Evolutionary conservation across 1,284 basidiomycete genomes (phyloP), one percentile per base, ranked within the genome.

Genomic region (Lentinus polychrous): DNA sequence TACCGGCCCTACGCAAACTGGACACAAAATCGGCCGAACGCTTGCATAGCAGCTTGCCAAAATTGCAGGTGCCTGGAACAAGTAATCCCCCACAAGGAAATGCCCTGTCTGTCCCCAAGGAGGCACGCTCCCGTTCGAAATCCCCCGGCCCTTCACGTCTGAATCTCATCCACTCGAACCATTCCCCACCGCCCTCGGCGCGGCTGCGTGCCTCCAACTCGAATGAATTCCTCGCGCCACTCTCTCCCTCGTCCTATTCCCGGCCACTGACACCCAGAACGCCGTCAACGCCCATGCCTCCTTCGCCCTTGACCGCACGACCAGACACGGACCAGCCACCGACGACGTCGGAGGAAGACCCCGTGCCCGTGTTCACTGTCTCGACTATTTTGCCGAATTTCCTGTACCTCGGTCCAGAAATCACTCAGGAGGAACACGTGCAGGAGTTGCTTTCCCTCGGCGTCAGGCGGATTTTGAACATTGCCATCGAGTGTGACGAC

Each of bases 341-440:
- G 8, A 75, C 75, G 12, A 75, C 76, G 0, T 78, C 77, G 0
- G 77, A 33, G 0, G 78, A 77, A 53, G 73, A 76, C 33, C 73
- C 78, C 18, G 72, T 78, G 53, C 78, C 80, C 4, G 65, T 70
- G 2, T 94, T 95, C 60, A 71, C 75, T 17, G 79, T 94, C 18
- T 93, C 91, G 11, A 89, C 84, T 10, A 96, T 98, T 53, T 72
- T 98, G 1, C 93, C 94, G 1, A 79, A 81, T 50, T 95, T 95
- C 66, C 73, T 98, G 17, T 98, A 81, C 65, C 78, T 98, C 14
- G 94, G 94, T 1, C 90, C 94, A 0, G 93, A 97, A 63, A 75
- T 91, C n/a, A 82, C 83, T 0, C 69, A 73, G 3, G 69, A 73
- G 43, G 80, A 81, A 50, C 89, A 97, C 60, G 85, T 93, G 8